Evolutionary conservation across 2,329 filamentous ascomycete genomes (phyloP).

Genomic region (Thermomyces lanuginosus): DNA sequence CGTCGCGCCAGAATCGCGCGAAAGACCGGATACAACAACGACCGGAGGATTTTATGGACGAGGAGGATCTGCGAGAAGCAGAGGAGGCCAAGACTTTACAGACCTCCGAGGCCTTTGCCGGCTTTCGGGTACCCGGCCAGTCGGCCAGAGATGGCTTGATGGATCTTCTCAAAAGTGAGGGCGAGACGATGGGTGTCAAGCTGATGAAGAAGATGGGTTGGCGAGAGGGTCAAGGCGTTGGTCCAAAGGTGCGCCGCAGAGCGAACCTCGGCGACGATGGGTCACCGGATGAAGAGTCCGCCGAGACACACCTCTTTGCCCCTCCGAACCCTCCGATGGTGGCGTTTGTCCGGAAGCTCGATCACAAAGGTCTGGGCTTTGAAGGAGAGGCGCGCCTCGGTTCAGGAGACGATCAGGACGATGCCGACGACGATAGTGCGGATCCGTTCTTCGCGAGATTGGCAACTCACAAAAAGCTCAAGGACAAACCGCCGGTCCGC

Average conservation of each 20-base stretch:
- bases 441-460: conserved; percentile 20
- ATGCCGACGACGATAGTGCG: conserved; percentile 11
- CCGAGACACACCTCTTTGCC: conserved; percentile 57
- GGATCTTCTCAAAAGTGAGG: conserved; percentile 54
- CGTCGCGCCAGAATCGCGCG: conserved; percentile 63
- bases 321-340: conserved; percentile 61
- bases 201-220: conserved; percentile 87
- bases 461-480: conserved; percentile 18
- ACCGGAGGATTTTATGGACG: conserved; percentile 93
- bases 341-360: conserved; percentile 28
- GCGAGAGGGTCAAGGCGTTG: conserved; percentile 85
- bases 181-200: conserved; percentile 75
- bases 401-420: conserved; percentile 15
- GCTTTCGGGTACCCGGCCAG: conserved; percentile 53
- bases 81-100: conserved; percentile 62
- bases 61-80: conserved; percentile 78
- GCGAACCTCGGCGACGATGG: conserved; percentile 48
- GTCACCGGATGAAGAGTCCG: conserved; percentile 22
- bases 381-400: conserved; percentile 24
- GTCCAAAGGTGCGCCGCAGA: conserved; percentile 62
- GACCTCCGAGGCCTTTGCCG: conserved; percentile 57
- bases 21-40: conserved; percentile 52
- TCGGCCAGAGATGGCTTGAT: conserved; percentile 43
- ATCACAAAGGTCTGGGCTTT: conserved; percentile 32
- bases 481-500: conserved; percentile 37